These are phyloP conservation scores for Aethionema arabicum DNA, from an alignment of 345 rosid species.

Conservation along the genomic window DNA sequence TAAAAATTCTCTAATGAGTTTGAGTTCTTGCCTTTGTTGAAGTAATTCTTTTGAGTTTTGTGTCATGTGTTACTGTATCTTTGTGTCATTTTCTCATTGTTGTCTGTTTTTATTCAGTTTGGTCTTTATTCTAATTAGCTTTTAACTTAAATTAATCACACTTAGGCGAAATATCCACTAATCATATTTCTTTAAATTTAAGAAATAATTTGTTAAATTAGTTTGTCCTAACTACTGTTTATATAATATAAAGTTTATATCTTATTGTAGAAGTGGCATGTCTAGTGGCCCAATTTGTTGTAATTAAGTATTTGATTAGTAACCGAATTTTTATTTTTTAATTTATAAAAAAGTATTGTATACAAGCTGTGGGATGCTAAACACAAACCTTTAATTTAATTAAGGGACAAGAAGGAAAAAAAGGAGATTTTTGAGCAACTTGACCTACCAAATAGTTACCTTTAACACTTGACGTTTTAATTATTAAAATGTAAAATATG, in stretches of 20 bases:
- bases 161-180: constrained; percentile 34
- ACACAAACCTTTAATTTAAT: constrained; percentile 33
- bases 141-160: constrained; percentile 16
- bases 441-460: constrained; percentile 37
- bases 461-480: constrained; percentile 25
- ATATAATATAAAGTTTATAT: constrained; percentile 16
- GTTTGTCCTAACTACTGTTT: constrained; percentile 22
- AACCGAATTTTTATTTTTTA: not conserved
- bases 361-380: constrained; percentile 41
- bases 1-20: constrained; percentile 22
- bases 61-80: constrained; percentile 32
- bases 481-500: constrained; percentile 20
- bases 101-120: constrained; percentile 21
- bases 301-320: constrained; percentile 14
- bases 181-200: constrained; percentile 7
- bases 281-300: constrained; percentile 32
- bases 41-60: not conserved
- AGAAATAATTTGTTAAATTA: too few relatives aligned
- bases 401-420: not conserved
- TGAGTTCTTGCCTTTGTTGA: constrained; percentile 23
- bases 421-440: constrained; percentile 27
- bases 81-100: constrained; percentile 25
- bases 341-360: not conserved
- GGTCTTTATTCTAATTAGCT: not conserved
- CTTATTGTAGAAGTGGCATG: constrained; percentile 30